These are phyloP conservation scores for Maudiozyma serrabonitensis DNA, from an alignment of 805 yeast species.

Conservation along the genomic window DNA sequence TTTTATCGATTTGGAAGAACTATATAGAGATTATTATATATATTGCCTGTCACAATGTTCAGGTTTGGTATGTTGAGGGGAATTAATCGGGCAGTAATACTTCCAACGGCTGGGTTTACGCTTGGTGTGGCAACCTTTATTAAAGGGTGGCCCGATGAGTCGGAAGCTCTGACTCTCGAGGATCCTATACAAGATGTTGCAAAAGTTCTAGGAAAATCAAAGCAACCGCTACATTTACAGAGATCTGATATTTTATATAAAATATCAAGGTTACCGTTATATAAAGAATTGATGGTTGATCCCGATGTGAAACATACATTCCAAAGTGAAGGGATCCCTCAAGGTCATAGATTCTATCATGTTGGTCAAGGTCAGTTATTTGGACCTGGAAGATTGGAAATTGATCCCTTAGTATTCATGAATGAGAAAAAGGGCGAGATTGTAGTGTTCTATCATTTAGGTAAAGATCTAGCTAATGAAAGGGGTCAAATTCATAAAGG, in stretches of 20 bases:
- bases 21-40: neutral
- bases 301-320: conserved; percentile 12
- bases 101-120: conserved; percentile 25
- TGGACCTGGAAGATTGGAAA: conserved; percentile 57
- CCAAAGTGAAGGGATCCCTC: conserved; percentile 43
- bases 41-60: neutral
- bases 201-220: conserved; percentile 1
- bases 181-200: conserved; percentile 4
- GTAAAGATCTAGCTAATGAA: conserved; percentile 51
- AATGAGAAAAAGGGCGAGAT: conserved; percentile 43
- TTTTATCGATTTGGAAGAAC: too few species aligned
- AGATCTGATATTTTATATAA: conserved; percentile 20
- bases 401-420: conserved; percentile 64
- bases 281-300: conserved; percentile 15
- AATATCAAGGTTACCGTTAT: conserved; percentile 11
- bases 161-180: conserved; percentile 12
- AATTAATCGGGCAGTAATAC: conserved; percentile 13
- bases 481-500: conserved; percentile 79
- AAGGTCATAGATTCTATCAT: conserved; percentile 49
- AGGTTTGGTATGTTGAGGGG: neutral
- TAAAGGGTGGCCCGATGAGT: conserved; percentile 27
- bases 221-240: conserved; percentile 16
- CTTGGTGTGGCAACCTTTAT: conserved; percentile 22
- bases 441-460: conserved; percentile 62
- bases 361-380: conserved; percentile 64